Evolutionary conservation across 352 stramenopile species (phyloP).

Genomic region (Stramenopiles sp.): DNA sequence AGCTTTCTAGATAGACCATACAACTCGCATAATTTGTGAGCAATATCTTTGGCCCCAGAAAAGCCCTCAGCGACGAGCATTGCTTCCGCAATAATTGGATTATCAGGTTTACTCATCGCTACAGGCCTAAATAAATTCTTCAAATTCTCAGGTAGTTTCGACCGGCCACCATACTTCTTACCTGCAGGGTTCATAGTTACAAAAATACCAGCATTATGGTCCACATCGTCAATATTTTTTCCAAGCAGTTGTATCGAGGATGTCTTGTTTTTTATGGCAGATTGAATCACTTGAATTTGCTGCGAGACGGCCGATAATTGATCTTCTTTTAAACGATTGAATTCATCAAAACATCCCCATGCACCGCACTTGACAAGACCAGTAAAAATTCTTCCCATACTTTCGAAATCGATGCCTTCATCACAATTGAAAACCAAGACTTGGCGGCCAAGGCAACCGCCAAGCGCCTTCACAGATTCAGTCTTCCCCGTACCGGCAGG

Average conservation of each 20-base stretch:
- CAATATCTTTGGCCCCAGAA: slow-evolving; percentile 53
- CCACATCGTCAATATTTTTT: slow-evolving; percentile 61
- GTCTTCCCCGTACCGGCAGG: slow-evolving; percentile 72
- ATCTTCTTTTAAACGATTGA: slow-evolving; percentile 65
- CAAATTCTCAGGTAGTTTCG: slow-evolving; percentile 59
- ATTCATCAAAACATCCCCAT: slow-evolving; percentile 63
- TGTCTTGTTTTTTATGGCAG: slow-evolving; percentile 71
- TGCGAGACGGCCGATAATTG: slow-evolving; percentile 56
- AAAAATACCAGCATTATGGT: slow-evolving; percentile 71
- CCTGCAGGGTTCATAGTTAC: slow-evolving; percentile 92
- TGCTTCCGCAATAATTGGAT: slow-evolving; percentile 64
- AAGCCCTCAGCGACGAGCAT: slow-evolving; percentile 70
- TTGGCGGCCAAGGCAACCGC: slow-evolving; percentile 51
- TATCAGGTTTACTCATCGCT: slow-evolving; percentile 79
- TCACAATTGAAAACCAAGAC: slow-evolving; percentile 70
- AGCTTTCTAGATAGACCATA: slow-evolving; percentile 57
- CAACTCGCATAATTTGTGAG: slow-evolving; percentile 74
- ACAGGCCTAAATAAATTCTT: slow-evolving; percentile 73
- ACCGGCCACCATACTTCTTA: slow-evolving; percentile 52
- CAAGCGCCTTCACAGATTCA: slow-evolving; percentile 58
- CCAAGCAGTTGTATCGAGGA: slow-evolving; percentile 74
- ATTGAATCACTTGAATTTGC: slow-evolving; percentile 56
- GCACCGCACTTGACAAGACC: slow-evolving; percentile 61
- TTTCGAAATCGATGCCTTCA: slow-evolving; percentile 65
- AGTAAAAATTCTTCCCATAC: slow-evolving; percentile 61